A percentile compares a stretch with the other conserved stretches of the same genome.
These are phyloP conservation scores for Colletotrichum camelliae DNA, from an alignment of 2,329 filamentous ascomycete genomes.

Conservation along the genomic window DNA sequence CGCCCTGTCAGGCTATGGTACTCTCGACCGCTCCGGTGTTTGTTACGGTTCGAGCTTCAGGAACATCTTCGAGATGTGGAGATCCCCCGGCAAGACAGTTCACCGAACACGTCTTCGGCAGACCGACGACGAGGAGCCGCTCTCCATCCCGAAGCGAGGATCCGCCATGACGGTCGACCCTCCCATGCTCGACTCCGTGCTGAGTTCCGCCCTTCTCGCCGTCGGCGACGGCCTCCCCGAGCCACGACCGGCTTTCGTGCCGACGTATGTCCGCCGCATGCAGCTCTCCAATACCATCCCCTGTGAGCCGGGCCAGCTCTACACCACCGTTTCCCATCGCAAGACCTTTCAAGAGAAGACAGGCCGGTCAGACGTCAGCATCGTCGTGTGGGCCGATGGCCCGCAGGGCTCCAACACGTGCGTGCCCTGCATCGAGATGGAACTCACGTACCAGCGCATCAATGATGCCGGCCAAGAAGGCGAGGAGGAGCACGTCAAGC, in stretches of 20 bases:
- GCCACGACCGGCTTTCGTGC: neutral
- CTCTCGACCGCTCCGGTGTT: neutral
- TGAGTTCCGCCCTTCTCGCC: neutral
- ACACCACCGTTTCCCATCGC: neutral
- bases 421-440: neutral
- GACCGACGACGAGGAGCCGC: neutral
- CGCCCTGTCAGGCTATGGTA: neutral
- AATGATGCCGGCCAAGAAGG: neutral
- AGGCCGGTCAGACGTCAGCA: neutral
- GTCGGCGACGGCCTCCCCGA: neutral
- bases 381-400: neutral
- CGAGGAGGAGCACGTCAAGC: neutral
- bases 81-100: neutral
- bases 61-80: neutral
- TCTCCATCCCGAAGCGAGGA: neutral
- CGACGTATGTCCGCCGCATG: neutral
- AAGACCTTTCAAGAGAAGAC: neutral
- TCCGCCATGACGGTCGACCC: neutral
- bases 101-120: neutral
- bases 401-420: neutral
- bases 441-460: neutral
- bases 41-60: neutral
- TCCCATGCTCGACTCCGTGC: neutral
- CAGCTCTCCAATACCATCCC: neutral
- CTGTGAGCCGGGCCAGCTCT: neutral